Evolutionary conservation across 2,329 filamentous ascomycete species (phyloP).

Genomic region (Hymenoscyphus salicellus): DNA sequence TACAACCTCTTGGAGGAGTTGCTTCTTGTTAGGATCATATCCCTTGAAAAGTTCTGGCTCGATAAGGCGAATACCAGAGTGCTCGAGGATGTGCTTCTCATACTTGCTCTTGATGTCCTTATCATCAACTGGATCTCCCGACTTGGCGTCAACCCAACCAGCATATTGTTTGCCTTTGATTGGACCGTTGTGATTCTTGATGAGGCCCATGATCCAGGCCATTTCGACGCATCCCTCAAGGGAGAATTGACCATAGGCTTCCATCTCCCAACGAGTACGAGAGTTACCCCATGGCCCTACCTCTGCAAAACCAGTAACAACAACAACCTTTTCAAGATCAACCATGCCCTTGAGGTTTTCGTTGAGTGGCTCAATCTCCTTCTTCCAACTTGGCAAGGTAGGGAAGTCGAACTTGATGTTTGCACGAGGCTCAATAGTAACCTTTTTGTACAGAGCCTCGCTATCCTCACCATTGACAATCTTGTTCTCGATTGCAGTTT

Average conservation of each 20-base stretch:
- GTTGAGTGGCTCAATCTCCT: slow-evolving; percentile 85
- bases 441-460: slow-evolving; percentile 91
- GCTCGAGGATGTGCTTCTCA: slow-evolving; percentile 93
- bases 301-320: slow-evolving; percentile 94
- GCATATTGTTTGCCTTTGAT: slow-evolving; percentile 96
- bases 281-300: slow-evolving; percentile 98
- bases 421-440: slow-evolving; percentile 86
- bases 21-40: slow-evolving; percentile 98
- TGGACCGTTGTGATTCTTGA: slow-evolving; percentile 95
- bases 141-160: slow-evolving; percentile 94
- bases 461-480: slow-evolving; percentile 92
- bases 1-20: slow-evolving; percentile 94
- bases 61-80: slow-evolving; percentile 95
- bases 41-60: slow-evolving; percentile 95
- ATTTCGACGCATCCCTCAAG: slow-evolving; percentile 98
- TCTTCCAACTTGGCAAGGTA: slow-evolving; percentile 83
- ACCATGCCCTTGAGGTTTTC: slow-evolving; percentile 94
- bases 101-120: slow-evolving; percentile 98
- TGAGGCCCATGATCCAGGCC: slow-evolving; percentile 99
- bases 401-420: slow-evolving; percentile 99
- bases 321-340: slow-evolving; percentile 95
- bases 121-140: slow-evolving; percentile 92
- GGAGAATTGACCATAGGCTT: slow-evolving; percentile 93
- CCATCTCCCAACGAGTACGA: slow-evolving; percentile 98
- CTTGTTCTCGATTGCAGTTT: slow-evolving; percentile 95